Evolutionary conservation across 78 protist genomes (phyloP), one percentile per base, ranked within the genome.

Genomic region (Blattamonas nauphoetae): DNA sequence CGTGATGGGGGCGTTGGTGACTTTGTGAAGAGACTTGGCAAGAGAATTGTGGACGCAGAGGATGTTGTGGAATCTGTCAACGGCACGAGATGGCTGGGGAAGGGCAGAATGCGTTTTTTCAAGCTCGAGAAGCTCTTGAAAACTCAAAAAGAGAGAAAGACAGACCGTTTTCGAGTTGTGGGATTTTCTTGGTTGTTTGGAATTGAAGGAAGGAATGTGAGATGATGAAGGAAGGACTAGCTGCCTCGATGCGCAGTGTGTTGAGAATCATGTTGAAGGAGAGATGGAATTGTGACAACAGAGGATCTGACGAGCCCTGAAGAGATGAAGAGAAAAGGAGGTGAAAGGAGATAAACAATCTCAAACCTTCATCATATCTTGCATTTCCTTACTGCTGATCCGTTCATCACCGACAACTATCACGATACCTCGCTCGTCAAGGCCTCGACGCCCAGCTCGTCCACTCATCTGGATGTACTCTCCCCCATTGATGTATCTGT

Each of bases 201-300:
- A 91, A 94, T 89, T 95, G 97, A 71, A 85, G 91, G 92, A 96
- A 96, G 2, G 93, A 89, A 41, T 94, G 63, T 33, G 45, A 78
- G 85, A 96, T 44, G 41, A 97, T 80, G 41, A 41, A 1, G 81
- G 92, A 93, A 6, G 96, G 94, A 82, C 93, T 93, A 33, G 90
- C 88, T 21, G 92, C 96, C 44, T 95, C 97, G 46, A 94, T 93
- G 33, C 98, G 86, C 86, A 96, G 21, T 85, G 93, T 87, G 85
- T 96, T 97, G 78, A 97, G 91, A 35, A 97, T 42, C 98, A 95
- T 95, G 87, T 94, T 91, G 94, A 93, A 96, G 35, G 92, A 89
- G 43, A 97, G 83, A 88, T 94, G 93, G 89, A 97, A 97, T 32
- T 95, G 33, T 36, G 92, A 79, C 44, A 90, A 93, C 45, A 97